Base-by-base conservation (phyloP, 169 alveolate genomes). In the Eimeria tenella region DNA sequence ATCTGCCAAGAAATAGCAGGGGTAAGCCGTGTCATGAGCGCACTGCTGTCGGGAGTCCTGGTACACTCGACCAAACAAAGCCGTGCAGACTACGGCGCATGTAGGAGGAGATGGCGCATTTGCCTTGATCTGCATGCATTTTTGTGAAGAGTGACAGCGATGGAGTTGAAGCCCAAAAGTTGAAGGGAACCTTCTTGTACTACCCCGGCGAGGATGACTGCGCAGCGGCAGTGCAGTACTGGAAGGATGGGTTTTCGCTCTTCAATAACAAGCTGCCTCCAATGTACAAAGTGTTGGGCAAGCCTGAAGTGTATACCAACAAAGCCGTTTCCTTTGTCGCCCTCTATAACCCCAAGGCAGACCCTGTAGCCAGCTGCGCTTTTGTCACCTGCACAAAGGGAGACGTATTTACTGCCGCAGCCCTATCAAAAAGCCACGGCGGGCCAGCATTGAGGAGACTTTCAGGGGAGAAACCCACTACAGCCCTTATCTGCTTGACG, bases 311-410 rank as follows among this genome's bases (percentile, higher is more conserved):
- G 17, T n/a, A 17, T 8, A 56, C 52, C 21, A 56, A 10, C 4
- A 53, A 50, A 50, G 92, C 81, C 42, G 79, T 84, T 21, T 62
- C 92, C 15, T 84, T 84, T 15, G 79, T 84, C 60, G 92, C 92
- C 60, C 92, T 84, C 25, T 62, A 42, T n/a, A 84, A 84, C 52
- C 92, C 92, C 23, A 84, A 84, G 49, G 81, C 92, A 55, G 11
- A 49, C 53, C 68, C 92, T 19, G 62, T n/a, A 1, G 81, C 52
- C 68, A 17, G 25, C 50, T 84, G 92, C 70, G 65, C 65, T 11
- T 84, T 62, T 4, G 75, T 49, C 65, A 63, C 23, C 42, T 84
- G 92, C 81, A 50, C 68, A 50, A 50, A 31, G 42, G 42, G 42
- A 31, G 42, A 31, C 42, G 42, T n/a, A n/a, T n/a, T n/a, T n/a